Evolutionary conservation across 1,139 yeast genomes (phyloP).

Genomic region (Wickerhamomyces sp.): DNA sequence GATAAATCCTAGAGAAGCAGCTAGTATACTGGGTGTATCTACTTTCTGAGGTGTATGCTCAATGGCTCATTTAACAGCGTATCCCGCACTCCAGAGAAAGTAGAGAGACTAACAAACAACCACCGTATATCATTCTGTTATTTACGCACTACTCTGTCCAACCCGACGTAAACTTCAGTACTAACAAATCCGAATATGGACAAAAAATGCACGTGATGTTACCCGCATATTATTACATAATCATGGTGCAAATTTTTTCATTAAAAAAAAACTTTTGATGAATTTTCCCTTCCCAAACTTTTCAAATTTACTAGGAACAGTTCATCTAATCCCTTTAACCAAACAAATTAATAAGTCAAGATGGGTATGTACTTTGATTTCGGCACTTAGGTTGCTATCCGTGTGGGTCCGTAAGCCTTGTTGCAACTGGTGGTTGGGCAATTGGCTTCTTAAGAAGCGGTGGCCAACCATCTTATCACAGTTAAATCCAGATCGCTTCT

Average conservation of each 20-base stretch:
- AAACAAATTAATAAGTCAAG: constrained; percentile 19
- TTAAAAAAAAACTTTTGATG: constrained; percentile 8
- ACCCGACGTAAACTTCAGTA: not conserved
- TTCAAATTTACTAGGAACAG: constrained; percentile 6
- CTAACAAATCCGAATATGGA: not conserved
- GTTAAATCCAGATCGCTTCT: too few species aligned
- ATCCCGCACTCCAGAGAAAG: too few species aligned
- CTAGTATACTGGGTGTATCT: constrained; percentile 70
- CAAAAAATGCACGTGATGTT: not conserved
- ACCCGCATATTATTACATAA: not conserved
- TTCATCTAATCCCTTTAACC: constrained; percentile 8
- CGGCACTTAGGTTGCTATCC: not conserved
- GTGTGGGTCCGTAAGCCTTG: too few species aligned
- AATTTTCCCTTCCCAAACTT: constrained; percentile 8
- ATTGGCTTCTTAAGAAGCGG: too few species aligned
- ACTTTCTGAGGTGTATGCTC: constrained; percentile 46
- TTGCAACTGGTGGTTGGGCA: too few species aligned
- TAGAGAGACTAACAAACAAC: too few species aligned
- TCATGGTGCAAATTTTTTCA: constrained; percentile 1
- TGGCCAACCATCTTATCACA: too few species aligned
- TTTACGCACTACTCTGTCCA: not conserved
- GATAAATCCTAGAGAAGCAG: constrained; percentile 80
- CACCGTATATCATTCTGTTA: not conserved
- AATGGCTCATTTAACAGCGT: too few species aligned
- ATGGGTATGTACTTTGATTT: constrained; percentile 21